These are phyloP conservation scores for Aegilops bicornis DNA, from an alignment of 176 grass and related monocot species.

Conservation along the genomic window DNA sequence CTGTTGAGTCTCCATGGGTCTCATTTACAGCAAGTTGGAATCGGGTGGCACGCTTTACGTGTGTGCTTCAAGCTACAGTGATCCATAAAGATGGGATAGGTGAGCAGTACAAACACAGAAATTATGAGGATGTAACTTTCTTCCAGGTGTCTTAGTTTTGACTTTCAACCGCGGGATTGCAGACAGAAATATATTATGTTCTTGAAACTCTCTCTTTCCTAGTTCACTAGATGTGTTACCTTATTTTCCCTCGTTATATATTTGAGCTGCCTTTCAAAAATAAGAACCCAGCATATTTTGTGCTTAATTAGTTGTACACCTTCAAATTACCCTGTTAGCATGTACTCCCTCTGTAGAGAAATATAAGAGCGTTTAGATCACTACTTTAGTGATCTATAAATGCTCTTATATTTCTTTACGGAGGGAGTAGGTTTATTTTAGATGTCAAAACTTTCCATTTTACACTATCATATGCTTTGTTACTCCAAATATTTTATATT, in stretches of 20 bases:
- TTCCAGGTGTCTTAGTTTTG: background rate
- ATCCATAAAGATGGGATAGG: conserved; percentile 21
- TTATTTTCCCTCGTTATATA: background rate
- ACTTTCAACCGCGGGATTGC: background rate
- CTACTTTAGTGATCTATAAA: too few species aligned
- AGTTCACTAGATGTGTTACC: background rate
- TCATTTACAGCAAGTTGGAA: conserved; percentile 11
- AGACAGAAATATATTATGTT: conserved; percentile 10
- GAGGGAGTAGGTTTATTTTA: background rate
- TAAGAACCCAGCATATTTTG: background rate
- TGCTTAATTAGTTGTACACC: background rate
- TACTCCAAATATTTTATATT: conserved; percentile 9
- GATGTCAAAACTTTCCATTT: background rate
- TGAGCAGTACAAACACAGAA: background rate
- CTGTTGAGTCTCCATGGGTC: background rate
- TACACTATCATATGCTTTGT: background rate
- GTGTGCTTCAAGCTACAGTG: conserved; percentile 13
- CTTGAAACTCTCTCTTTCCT: background rate
- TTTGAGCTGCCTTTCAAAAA: background rate
- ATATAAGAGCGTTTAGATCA: too few species aligned
- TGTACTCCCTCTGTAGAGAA: background rate
- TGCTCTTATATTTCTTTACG: too few species aligned
- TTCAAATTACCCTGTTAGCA: background rate
- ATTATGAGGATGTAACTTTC: conserved; percentile 28
- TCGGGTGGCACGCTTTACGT: background rate